A percentile compares a stretch with the other conserved stretches of the same genome.
Evolutionary conservation across 345 rosid genomes (phyloP).

Genomic region (Fremontodendron californicum): DNA sequence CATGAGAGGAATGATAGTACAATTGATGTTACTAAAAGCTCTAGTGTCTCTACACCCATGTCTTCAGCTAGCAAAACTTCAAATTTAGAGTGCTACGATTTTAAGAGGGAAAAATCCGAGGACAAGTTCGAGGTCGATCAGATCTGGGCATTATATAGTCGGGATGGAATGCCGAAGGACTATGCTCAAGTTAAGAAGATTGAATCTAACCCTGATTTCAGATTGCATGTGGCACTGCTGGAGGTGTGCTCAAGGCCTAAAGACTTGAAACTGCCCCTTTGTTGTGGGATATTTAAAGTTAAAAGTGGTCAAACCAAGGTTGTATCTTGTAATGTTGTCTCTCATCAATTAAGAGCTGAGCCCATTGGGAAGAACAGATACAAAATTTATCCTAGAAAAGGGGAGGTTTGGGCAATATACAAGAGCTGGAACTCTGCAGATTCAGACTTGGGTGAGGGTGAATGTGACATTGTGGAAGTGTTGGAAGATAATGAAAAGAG

Average conservation of each 20-base stretch:
- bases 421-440: slow-evolving; percentile 25
- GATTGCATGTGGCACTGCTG: background rate
- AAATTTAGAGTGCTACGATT: slow-evolving; percentile 18
- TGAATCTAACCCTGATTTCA: background rate
- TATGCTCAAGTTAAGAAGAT: slow-evolving; percentile 2
- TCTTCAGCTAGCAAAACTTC: background rate
- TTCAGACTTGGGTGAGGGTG: slow-evolving; percentile 22
- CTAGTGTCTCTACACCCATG: background rate
- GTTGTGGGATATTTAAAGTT: slow-evolving; percentile 49
- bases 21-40: slow-evolving; percentile 3
- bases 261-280: slow-evolving; percentile 3
- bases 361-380: background rate
- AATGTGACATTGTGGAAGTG: slow-evolving; percentile 46
- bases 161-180: background rate
- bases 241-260: background rate
- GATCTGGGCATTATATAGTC: background rate
- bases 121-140: slow-evolving; percentile 41
- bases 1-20: background rate
- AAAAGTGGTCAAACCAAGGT: slow-evolving; percentile 28
- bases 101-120: slow-evolving; percentile 36
- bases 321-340: slow-evolving; percentile 30
- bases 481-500: slow-evolving; percentile 28
- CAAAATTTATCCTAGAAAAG: slow-evolving; percentile 41
- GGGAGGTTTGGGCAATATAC: slow-evolving; percentile 60
- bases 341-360: slow-evolving; percentile 20